phyloP scores from a whole-genome alignment of 371 early-diverging fungal genomes.

The Apophysomyces elegans region DNA sequence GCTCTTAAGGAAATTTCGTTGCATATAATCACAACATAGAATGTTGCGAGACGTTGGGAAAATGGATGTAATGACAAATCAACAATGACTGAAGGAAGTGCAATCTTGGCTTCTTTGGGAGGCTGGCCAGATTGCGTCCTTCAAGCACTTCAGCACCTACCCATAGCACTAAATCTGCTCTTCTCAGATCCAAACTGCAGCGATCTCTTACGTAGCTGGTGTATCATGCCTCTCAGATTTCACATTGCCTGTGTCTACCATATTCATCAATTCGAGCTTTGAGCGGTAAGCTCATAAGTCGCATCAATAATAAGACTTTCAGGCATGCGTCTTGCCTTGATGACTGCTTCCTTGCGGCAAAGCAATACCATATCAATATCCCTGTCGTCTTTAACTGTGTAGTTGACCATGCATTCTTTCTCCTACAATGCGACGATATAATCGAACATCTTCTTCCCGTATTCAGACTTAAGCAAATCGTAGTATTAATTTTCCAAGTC shows the following conservation, averaged over 20 bases:
- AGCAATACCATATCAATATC: background rate
- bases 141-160: background rate
- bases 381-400: background rate
- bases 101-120: background rate
- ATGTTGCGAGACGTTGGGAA: background rate
- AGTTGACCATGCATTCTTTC: background rate
- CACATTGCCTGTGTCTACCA: background rate
- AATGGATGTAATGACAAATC: background rate
- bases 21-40: background rate
- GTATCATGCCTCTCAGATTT: background rate
- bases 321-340: background rate
- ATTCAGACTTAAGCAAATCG: background rate
- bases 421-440: background rate
- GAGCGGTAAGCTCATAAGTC: background rate
- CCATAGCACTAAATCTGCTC: background rate
- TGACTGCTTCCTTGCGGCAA: background rate
- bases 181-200: background rate
- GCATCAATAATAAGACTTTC: too few relatives aligned
- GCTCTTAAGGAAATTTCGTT: background rate
- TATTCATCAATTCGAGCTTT: background rate
- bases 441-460: background rate
- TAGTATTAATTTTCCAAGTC: background rate
- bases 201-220: background rate
- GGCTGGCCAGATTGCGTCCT: background rate
- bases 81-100: background rate